Base-by-base conservation (phyloP, 805 yeast species). In the Spathaspora girioi region DNA sequence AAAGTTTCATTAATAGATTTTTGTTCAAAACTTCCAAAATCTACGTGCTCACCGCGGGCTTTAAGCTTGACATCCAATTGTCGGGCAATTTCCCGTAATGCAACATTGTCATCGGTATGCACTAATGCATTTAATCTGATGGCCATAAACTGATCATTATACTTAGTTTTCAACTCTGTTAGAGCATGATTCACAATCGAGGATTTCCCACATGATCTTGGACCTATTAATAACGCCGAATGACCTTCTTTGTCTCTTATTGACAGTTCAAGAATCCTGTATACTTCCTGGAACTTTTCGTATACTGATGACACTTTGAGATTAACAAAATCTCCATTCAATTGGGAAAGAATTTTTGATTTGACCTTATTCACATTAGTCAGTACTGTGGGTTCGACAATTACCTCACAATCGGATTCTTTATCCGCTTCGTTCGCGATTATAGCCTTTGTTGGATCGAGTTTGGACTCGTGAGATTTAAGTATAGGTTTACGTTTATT, bases 51-150 rank as follows among this genome's bases (percentile, higher is more conserved):
- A 29, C 59, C 48, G 4, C 20, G 14, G 18, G 26, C 43, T n/a
- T n/a, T 53, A 8, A 63, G 56, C 43, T 57, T 61, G 54, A 64
- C 62, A 62, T 89, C 96, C 41, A 93, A 68, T 65, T 92, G 97
- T 43, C 86, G 74, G 0, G 97, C 96, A 51, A 94, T 87, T 56
- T 89, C 92, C 48, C 92, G 78, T 12, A 94, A 79, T 0, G 98
- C 98, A 47, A 79, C 70, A 45, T 76, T 79, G 61, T 93, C 98
- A 57, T 86, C 90, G 4, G 77, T 63, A 62, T 89, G 97, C 2
- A 84, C 76, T 12, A 77, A 67, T 0, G 97, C 97, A 53, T 86
- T 83, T 27, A 93, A 69, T 19, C 77, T 65, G 10, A 94, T 80
- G 0, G 80, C 73, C 15, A 92, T 73, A 61, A 83, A 89, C 47